Percentiles rank a stretch among this genome's conserved stretches.
These are phyloP conservation scores for Sextonia rubra DNA, from an alignment of 164 flowering plant species.

Conservation along the genomic window DNA sequence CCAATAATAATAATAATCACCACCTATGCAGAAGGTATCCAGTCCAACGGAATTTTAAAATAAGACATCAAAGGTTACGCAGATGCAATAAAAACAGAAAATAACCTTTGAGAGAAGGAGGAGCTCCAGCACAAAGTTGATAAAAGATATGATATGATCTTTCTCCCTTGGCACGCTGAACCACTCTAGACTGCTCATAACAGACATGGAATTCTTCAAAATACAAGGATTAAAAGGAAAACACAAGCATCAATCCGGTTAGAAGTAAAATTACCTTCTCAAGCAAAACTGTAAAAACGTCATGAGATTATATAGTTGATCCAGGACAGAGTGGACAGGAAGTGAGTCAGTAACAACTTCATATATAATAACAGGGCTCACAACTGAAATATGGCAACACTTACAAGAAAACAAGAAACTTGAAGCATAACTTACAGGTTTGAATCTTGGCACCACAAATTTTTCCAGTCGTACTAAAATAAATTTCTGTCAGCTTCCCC, in stretches of 20 bases:
- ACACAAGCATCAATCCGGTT: neutral
- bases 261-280: conserved; percentile 65
- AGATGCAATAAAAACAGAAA: neutral
- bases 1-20: too few species aligned
- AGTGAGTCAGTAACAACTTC: conserved; percentile 8
- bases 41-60: too few species aligned
- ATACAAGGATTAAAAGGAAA: conserved; percentile 11
- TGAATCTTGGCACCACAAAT: conserved; percentile 82
- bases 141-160: conserved; percentile 92
- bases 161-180: conserved; percentile 73
- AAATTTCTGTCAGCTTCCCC: conserved; percentile 90
- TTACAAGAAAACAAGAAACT: neutral
- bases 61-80: neutral
- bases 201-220: conserved; percentile 6
- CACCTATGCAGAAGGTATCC: too few species aligned
- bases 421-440: conserved; percentile 60
- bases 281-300: conserved; percentile 50
- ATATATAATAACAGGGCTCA: neutral
- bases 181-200: conserved; percentile 83
- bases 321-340: conserved; percentile 2
- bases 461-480: conserved; percentile 62
- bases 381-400: neutral
- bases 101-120: conserved; percentile 72
- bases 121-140: conserved; percentile 96
- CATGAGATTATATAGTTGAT: neutral